phyloP scores from a whole-genome alignment of 169 alveolate genomes.

The Prorocentrum cordatum region DNA sequence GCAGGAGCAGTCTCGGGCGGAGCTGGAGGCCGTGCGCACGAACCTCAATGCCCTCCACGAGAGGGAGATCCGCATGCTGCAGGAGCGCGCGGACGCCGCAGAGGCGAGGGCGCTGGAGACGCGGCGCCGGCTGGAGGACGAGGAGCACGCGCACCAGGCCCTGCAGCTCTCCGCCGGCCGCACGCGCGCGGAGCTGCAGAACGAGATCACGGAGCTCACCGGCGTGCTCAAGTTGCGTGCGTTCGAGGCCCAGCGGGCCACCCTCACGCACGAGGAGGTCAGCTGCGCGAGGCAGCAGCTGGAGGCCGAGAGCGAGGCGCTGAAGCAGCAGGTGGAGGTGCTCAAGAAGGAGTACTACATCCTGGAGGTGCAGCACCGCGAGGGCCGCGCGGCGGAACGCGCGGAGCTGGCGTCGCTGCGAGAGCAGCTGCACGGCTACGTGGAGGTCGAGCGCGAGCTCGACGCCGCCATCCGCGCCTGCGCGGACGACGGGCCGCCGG shows the following conservation, averaged over 20 bases:
- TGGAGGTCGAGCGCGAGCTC: slow-evolving; percentile 12
- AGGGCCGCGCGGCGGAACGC: slow-evolving; percentile 38
- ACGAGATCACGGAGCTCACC: slow-evolving; percentile 52
- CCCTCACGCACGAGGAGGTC: slow-evolving; percentile 40
- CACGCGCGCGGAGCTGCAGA: slow-evolving; percentile 43
- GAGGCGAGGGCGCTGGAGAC: slow-evolving; percentile 26
- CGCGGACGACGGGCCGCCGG: background rate
- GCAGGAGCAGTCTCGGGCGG: slow-evolving; percentile 39
- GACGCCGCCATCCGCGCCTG: slow-evolving; percentile 30
- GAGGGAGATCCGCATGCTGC: slow-evolving; percentile 8
- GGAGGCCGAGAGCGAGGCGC: slow-evolving; percentile 20
- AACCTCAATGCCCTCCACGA: slow-evolving; percentile 13
- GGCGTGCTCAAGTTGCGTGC: slow-evolving; percentile 7
- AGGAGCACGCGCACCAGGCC: slow-evolving; percentile 61
- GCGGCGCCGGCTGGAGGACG: slow-evolving; percentile 20
- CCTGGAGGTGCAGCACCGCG: slow-evolving; percentile 24
- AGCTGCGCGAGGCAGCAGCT: slow-evolving; percentile 16
- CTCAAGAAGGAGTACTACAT: slow-evolving; percentile 2
- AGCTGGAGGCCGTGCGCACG: slow-evolving; percentile 15
- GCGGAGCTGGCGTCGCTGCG: slow-evolving; percentile 38
- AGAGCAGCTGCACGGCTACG: slow-evolving; percentile 32
- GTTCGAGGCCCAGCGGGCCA: slow-evolving; percentile 39
- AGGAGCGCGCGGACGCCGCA: slow-evolving; percentile 11
- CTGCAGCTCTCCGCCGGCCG: slow-evolving; percentile 61
- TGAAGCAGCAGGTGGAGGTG: background rate